These are phyloP conservation scores for Nitzschia sp. DNA, from an alignment of 108 stramenopile genomes.

Conservation along the genomic window DNA sequence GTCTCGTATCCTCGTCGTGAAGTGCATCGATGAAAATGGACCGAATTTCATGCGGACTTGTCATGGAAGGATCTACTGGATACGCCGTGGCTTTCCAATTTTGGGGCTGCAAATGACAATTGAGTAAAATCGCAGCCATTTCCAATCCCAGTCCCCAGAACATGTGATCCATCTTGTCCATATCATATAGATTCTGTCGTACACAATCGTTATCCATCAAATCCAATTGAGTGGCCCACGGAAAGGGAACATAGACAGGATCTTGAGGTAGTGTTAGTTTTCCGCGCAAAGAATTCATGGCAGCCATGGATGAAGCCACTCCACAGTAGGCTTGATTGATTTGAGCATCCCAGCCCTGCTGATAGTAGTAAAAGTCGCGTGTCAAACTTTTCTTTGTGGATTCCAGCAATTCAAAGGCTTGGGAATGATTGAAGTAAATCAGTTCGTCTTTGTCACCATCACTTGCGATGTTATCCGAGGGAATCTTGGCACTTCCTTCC, in stretches of 20 bases:
- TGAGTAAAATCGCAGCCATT: slow-evolving; percentile 51
- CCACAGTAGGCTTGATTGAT: slow-evolving; percentile 86
- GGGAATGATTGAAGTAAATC: slow-evolving; percentile 31
- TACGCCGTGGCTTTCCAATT: slow-evolving; percentile 48
- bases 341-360: slow-evolving; percentile 81
- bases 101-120: slow-evolving; percentile 53
- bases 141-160: slow-evolving; percentile 58
- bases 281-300: slow-evolving; percentile 72
- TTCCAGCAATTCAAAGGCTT: slow-evolving; percentile 14
- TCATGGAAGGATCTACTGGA: slow-evolving; percentile 39
- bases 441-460: slow-evolving; percentile 2
- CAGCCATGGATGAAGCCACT: slow-evolving; percentile 65
- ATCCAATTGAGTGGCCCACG: slow-evolving; percentile 75
- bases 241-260: slow-evolving; percentile 66
- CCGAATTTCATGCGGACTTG: slow-evolving; percentile 44
- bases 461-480: not conserved
- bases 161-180: slow-evolving; percentile 16
- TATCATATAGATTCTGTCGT: slow-evolving; percentile 12
- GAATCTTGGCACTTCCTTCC: slow-evolving; percentile 10
- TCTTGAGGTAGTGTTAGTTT: slow-evolving; percentile 67
- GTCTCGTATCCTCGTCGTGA: slow-evolving; percentile 49
- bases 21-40: slow-evolving; percentile 57
- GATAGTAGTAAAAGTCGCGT: slow-evolving; percentile 65
- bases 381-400: slow-evolving; percentile 20
- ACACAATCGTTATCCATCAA: slow-evolving; percentile 57